phyloP scores from a whole-genome alignment of 768 basidiomycete genomes.

The Boletus reticulatus region DNA sequence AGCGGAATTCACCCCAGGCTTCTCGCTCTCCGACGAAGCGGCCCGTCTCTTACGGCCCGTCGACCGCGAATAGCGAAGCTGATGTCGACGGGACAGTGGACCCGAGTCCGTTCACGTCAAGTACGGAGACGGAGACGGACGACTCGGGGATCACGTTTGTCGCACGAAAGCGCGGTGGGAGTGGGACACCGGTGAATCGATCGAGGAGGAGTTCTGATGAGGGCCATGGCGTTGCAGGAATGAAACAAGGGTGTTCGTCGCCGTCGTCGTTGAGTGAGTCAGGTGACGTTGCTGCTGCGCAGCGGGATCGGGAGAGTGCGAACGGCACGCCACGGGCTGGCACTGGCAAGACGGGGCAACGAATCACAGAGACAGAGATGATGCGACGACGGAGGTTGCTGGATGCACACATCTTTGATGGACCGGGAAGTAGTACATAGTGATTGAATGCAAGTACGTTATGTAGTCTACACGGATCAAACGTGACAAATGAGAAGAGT shows the following conservation, averaged over 20 bases:
- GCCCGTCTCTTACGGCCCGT: not conserved
- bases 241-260: conserved; percentile 19
- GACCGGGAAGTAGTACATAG: conserved; percentile 7
- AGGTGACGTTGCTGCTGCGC: not conserved
- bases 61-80: not conserved
- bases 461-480: not conserved
- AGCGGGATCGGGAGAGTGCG: conserved; percentile 27
- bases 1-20: conserved; percentile 21
- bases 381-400: conserved; percentile 77
- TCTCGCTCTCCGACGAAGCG: conserved; percentile 25
- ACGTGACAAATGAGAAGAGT: not conserved
- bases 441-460: not conserved
- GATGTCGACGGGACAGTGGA: conserved; percentile 10
- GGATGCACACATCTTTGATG: conserved; percentile 63
- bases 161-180: conserved; percentile 47
- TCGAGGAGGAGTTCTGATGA: conserved; percentile 24
- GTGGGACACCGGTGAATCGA: conserved; percentile 24
- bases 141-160: conserved; percentile 71
- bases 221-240: conserved; percentile 5
- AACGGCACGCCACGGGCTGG: conserved; percentile 26
- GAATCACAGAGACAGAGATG: conserved; percentile 74
- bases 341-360: conserved; percentile 54
- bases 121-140: conserved; percentile 71
- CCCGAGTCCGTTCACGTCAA: conserved; percentile 39
- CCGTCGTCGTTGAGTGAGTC: conserved; percentile 7